These are phyloP conservation scores for Colletotrichum sp. DNA, from an alignment of 2,329 filamentous ascomycete genomes.

Conservation along the genomic window DNA sequence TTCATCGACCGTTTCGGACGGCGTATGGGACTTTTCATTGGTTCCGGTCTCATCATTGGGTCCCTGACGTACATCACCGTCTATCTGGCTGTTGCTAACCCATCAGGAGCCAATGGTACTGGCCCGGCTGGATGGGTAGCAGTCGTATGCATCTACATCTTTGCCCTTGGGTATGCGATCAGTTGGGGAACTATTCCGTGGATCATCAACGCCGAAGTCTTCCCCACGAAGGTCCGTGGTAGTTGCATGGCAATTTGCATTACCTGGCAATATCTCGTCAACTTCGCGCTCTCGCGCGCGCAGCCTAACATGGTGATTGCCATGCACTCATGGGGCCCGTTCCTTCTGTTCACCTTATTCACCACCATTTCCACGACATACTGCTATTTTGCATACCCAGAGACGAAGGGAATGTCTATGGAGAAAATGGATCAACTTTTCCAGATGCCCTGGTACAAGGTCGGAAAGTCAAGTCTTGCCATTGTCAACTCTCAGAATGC, in stretches of 20 bases:
- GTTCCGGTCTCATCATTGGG: neutral
- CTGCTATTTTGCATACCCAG: constrained; percentile 45
- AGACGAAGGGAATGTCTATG: constrained; percentile 33
- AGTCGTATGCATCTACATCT: neutral
- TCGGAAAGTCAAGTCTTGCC: neutral
- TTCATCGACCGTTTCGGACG: neutral
- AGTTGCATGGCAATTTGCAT: neutral
- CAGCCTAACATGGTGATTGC: neutral
- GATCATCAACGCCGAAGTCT: neutral
- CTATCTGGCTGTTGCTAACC: neutral
- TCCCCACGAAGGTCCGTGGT: neutral
- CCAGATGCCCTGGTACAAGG: neutral
- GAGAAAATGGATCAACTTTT: constrained; percentile 8
- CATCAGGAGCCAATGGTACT: neutral
- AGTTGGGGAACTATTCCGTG: neutral
- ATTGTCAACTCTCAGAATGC: neutral
- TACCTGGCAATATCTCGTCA: neutral
- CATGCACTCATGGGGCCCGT: neutral
- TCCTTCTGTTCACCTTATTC: neutral
- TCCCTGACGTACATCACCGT: neutral
- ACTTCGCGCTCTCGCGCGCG: neutral
- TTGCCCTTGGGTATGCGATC: neutral
- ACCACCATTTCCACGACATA: neutral
- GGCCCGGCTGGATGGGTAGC: neutral
- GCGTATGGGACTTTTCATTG: neutral